Conservation (phyloP, 1,284 basidiomycete species). For the Ustilago nuda region DNA sequence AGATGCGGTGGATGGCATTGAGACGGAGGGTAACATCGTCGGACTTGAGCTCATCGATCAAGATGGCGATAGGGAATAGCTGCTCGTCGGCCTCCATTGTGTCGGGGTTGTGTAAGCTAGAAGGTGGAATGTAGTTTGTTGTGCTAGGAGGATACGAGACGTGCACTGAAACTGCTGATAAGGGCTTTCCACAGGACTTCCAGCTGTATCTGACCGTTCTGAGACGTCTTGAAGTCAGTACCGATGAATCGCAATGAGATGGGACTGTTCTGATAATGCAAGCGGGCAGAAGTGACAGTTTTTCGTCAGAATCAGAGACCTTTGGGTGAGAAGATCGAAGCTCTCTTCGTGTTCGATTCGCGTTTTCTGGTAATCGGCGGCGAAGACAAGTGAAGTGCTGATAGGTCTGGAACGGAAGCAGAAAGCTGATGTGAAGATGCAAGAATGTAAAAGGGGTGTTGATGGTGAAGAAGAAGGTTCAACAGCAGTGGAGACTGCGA, state of each 20-base stretch:
- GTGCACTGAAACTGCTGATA: not conserved
- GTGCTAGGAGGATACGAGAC: not conserved
- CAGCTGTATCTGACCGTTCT: not conserved
- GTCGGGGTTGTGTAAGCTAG: not conserved
- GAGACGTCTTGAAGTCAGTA: not conserved
- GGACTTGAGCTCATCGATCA: slow-evolving; percentile 89
- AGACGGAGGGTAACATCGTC: slow-evolving; percentile 88
- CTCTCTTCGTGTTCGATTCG: not conserved
- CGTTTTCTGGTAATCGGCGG: not conserved
- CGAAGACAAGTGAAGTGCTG: not conserved
- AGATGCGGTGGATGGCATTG: slow-evolving; percentile 97
- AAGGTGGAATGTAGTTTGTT: not conserved
- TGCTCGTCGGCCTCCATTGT: slow-evolving; percentile 68
- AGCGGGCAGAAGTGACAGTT: not conserved
- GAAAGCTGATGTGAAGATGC: not conserved
- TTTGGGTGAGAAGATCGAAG: not conserved
- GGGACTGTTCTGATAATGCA: not conserved
- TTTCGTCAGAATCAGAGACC: not conserved
- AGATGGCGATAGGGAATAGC: slow-evolving; percentile 72
- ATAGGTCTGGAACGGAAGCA: not conserved
- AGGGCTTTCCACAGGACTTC: not conserved
- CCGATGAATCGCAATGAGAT: not conserved
- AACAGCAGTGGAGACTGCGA: not conserved
- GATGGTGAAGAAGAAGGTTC: slow-evolving; percentile 3
- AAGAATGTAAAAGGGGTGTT: not conserved